Base-by-base conservation (phyloP, 2,329 filamentous ascomycete species). In the Fusarium fracticaudum region DNA sequence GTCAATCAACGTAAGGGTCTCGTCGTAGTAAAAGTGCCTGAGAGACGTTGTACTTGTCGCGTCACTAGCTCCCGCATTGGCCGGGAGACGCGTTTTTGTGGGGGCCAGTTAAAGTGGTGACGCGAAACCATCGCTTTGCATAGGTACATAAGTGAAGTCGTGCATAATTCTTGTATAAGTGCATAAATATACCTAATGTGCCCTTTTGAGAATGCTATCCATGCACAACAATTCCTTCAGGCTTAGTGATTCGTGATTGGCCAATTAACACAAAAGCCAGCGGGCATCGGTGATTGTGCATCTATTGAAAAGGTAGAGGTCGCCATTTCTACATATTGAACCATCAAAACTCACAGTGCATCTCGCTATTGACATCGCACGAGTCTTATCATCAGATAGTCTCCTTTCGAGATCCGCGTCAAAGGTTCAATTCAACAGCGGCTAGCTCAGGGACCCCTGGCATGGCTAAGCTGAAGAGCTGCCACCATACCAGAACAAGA, bases 71-170 rank as follows among this genome's bases (percentile, higher is more conserved):
- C 61, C 53, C 64, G 67, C 55, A 69, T 71, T 77, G 67, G 53
- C 69, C 48, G 71, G 72, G 77, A 76, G 74, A 80, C 78, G 78
- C 78, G 78, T 72, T 74, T 78, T 72, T 55, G 67, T 71, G 76
- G 64, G 55, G 1, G 54, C 35, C 73, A 77, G 71, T 79, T 79
- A 79, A 79, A 77, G 55, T 58, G 48, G 63, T 45, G 61, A 76
- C 77, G 77, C 78, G 76, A 79, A 62, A 72, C 58, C 29, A 50
- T 24, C 6, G 1, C 18, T 29, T 7, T 68, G 48, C 64, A 61
- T 31, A 26, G 26, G 26, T 26, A 67, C 64, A 60, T 26, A 67
- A 44, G 4, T 14, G 5, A 6, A 1, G 3, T 2, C 2, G 14
- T n/a, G 35, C 31, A 26, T 64, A 31, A 18, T 2, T 1, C 0